phyloP scores from a whole-genome alignment of 2,329 filamentous ascomycete species.

The Plenodomus lindquistii region DNA sequence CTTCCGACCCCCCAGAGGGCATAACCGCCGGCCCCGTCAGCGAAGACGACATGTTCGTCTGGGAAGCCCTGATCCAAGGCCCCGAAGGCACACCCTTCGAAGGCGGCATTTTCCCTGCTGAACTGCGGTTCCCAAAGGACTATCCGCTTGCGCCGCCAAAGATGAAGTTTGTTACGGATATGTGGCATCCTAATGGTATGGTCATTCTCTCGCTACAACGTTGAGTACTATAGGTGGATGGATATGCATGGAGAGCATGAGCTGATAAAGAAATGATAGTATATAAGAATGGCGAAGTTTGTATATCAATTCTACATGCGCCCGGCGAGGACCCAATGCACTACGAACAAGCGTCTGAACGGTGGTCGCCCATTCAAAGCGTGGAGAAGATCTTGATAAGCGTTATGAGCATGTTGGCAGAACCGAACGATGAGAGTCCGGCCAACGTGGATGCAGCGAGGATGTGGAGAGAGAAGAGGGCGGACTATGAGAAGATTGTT shows the following conservation, averaged over 20 bases:
- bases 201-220: slow-evolving; percentile 6
- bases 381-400: slow-evolving; percentile 92
- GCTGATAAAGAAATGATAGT: slow-evolving; percentile 51
- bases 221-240: neutral
- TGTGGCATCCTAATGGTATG: slow-evolving; percentile 90
- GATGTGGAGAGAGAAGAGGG: slow-evolving; percentile 78
- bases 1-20: slow-evolving; percentile 93
- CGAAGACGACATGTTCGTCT: slow-evolving; percentile 93
- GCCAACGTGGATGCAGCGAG: slow-evolving; percentile 93
- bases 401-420: slow-evolving; percentile 88
- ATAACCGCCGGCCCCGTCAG: slow-evolving; percentile 92
- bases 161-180: slow-evolving; percentile 81
- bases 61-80: slow-evolving; percentile 95
- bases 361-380: slow-evolving; percentile 93
- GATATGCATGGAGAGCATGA: neutral
- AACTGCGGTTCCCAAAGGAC: slow-evolving; percentile 77
- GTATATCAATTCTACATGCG: slow-evolving; percentile 95
- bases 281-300: slow-evolving; percentile 83
- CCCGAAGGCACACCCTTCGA: slow-evolving; percentile 93
- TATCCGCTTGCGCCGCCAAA: slow-evolving; percentile 89
- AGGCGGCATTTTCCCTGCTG: slow-evolving; percentile 92
- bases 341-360: slow-evolving; percentile 86
- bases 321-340: slow-evolving; percentile 93
- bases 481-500: slow-evolving; percentile 78
- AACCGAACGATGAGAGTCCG: slow-evolving; percentile 92